These are phyloP conservation scores for Trichoderma erinaceum DNA, from an alignment of 495 filamentous ascomycete species.

Conservation along the genomic window DNA sequence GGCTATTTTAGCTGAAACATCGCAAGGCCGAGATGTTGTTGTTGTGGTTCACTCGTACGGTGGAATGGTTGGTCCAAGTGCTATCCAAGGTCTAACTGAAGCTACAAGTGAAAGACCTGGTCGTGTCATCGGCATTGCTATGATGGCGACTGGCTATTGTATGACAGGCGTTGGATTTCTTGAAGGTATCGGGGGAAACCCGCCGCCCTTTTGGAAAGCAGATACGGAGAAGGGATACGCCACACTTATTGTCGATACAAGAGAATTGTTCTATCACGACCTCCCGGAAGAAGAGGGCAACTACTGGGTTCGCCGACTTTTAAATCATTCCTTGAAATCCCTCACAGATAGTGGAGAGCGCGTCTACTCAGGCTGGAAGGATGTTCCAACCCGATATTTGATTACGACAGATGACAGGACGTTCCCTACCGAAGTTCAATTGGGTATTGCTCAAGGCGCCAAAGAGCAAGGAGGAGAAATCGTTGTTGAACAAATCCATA, in stretches of 20 bases:
- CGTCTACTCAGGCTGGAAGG: constrained; percentile 31
- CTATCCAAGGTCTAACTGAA: constrained; percentile 33
- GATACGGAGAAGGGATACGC: constrained; percentile 26
- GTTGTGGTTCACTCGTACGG: constrained; percentile 48
- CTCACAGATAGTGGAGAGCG: constrained; percentile 24
- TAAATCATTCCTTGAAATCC: constrained; percentile 23
- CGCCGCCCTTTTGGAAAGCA: constrained; percentile 26
- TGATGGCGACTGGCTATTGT: constrained; percentile 29
- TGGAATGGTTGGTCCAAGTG: constrained; percentile 44
- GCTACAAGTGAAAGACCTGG: constrained; percentile 15
- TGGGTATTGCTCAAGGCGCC: constrained; percentile 22
- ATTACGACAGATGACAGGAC: constrained; percentile 23
- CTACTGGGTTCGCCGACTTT: constrained; percentile 27
- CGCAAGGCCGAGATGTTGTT: constrained; percentile 38
- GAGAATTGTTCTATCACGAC: constrained; percentile 33
- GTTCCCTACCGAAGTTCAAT: constrained; percentile 23
- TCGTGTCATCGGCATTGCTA: constrained; percentile 27
- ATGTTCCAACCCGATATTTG: constrained; percentile 28
- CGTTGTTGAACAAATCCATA: constrained; percentile 24
- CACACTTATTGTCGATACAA: constrained; percentile 20
- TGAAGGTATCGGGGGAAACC: constrained; percentile 25
- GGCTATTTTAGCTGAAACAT: constrained; percentile 29
- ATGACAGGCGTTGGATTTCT: constrained; percentile 26
- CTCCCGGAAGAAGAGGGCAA: constrained; percentile 28
- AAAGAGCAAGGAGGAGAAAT: constrained; percentile 25